Evolutionary conservation across 768 basidiomycete species (phyloP).

Genomic region (Naematelia encephala): DNA sequence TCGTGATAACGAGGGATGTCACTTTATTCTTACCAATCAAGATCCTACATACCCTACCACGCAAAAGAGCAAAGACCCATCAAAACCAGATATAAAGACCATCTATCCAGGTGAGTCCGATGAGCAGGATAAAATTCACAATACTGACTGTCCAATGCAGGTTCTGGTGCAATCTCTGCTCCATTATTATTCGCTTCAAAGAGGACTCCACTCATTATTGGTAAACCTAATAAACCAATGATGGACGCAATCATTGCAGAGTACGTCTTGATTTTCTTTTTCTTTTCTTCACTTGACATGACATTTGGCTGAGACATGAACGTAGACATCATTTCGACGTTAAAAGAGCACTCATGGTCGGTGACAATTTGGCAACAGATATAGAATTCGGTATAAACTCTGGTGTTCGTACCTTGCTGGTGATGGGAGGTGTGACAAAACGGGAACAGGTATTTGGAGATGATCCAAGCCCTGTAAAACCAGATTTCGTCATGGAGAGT

Average conservation of each 20-base stretch:
- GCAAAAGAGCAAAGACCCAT: slow-evolving; percentile 47
- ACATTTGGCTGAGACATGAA: not conserved
- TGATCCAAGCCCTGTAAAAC: slow-evolving; percentile 67
- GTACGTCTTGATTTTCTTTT: slow-evolving; percentile 50
- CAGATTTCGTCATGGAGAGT: slow-evolving; percentile 74
- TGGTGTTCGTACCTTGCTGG: slow-evolving; percentile 80
- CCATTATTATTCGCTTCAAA: slow-evolving; percentile 68
- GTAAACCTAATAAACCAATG: slow-evolving; percentile 90
- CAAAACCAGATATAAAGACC: slow-evolving; percentile 40
- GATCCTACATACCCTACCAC: slow-evolving; percentile 82
- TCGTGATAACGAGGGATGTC: slow-evolving; percentile 69
- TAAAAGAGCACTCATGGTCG: slow-evolving; percentile 84
- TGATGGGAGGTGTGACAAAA: slow-evolving; percentile 66
- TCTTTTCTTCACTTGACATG: not conserved
- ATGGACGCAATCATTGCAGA: slow-evolving; percentile 83
- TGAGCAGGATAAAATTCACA: not conserved
- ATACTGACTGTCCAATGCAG: slow-evolving; percentile 23
- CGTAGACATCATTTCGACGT: slow-evolving; percentile 81
- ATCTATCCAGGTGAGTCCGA: slow-evolving; percentile 71
- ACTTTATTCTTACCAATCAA: slow-evolving; percentile 85
- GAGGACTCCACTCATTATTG: slow-evolving; percentile 70
- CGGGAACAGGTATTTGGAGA: slow-evolving; percentile 71
- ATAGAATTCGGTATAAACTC: slow-evolving; percentile 88
- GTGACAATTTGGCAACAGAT: slow-evolving; percentile 92
- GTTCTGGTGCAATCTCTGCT: slow-evolving; percentile 73